phyloP scores from a whole-genome alignment of 441 rosid species.

The Viola pubescens region DNA sequence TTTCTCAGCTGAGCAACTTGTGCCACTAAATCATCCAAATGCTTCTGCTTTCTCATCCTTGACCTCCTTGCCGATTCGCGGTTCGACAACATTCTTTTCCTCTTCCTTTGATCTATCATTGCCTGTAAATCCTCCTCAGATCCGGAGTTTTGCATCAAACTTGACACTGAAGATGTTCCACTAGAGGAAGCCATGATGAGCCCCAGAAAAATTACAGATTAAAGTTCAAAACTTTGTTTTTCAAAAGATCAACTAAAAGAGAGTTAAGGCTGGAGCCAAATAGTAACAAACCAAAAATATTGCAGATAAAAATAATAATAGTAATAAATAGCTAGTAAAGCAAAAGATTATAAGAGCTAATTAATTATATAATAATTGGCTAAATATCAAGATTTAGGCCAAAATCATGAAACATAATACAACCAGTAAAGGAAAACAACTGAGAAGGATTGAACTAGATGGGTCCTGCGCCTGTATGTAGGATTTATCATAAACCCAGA shows the following conservation, averaged over 20 bases:
- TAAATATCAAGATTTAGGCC: slow-evolving; percentile 7
- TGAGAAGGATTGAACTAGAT: slow-evolving; percentile 95
- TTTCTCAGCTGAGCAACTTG: slow-evolving; percentile 38
- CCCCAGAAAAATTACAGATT: not conserved
- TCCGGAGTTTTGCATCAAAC: slow-evolving; percentile 46
- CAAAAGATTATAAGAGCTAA: not conserved
- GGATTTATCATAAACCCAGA: slow-evolving; percentile 75
- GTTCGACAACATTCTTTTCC: slow-evolving; percentile 75
- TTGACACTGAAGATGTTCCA: slow-evolving; percentile 50
- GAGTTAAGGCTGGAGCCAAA: slow-evolving; percentile 42
- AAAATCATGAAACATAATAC: slow-evolving; percentile 75
- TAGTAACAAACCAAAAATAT: slow-evolving; percentile 10
- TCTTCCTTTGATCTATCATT: slow-evolving; percentile 60
- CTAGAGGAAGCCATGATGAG: slow-evolving; percentile 39
- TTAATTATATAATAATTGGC: slow-evolving; percentile 11
- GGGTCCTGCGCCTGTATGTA: slow-evolving; percentile 80
- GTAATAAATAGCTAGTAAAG: not conserved
- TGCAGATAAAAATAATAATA: slow-evolving; percentile 8
- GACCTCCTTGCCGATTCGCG: slow-evolving; percentile 94
- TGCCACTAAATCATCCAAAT: slow-evolving; percentile 49
- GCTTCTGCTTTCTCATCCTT: slow-evolving; percentile 87
- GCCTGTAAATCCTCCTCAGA: slow-evolving; percentile 53
- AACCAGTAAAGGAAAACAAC: slow-evolving; percentile 94
- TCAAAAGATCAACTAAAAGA: slow-evolving; percentile 8
- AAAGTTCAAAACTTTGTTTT: slow-evolving; percentile 7